Evolutionary conservation across 1,284 basidiomycete species (phyloP).

Genomic region (Cryptococcus deneoformans): DNA sequence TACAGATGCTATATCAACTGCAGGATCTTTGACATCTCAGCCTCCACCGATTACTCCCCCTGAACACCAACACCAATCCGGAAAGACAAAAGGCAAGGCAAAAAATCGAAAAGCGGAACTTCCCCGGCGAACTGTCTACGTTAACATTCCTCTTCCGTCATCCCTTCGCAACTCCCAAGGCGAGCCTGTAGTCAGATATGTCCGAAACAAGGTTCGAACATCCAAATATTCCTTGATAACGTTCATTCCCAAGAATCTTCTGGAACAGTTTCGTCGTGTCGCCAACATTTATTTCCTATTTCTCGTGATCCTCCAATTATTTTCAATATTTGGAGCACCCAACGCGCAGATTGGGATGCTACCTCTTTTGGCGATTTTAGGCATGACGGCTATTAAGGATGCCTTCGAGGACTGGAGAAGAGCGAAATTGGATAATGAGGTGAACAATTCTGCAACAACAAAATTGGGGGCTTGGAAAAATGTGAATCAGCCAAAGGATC

Average conservation of each 20-base stretch:
- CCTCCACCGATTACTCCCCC: constrained; percentile 1
- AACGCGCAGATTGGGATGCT: constrained; percentile 79
- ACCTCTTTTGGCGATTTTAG: constrained; percentile 82
- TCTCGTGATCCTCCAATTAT: constrained; percentile 82
- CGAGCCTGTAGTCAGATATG: constrained; percentile 74
- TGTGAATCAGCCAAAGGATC: constrained; percentile 78
- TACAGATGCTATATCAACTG: not conserved
- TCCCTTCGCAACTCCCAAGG: constrained; percentile 52
- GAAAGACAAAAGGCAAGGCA: constrained; percentile 8
- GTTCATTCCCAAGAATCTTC: constrained; percentile 91
- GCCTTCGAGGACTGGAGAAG: constrained; percentile 92
- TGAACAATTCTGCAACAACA: constrained; percentile 46
- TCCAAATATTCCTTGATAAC: constrained; percentile 90
- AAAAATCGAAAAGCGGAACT: constrained; percentile 16
- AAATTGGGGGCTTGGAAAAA: constrained; percentile 75
- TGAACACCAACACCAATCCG: not conserved
- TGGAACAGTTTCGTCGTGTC: constrained; percentile 84
- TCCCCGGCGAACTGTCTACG: constrained; percentile 69
- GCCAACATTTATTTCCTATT: constrained; percentile 92
- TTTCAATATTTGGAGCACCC: constrained; percentile 86
- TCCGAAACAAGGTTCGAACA: constrained; percentile 91
- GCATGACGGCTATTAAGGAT: constrained; percentile 91
- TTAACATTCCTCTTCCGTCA: constrained; percentile 56
- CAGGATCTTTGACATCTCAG: not conserved
- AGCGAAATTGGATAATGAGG: constrained; percentile 76